Base-by-base conservation (phyloP, 331 rosid species). In the Quercus lobata region DNA sequence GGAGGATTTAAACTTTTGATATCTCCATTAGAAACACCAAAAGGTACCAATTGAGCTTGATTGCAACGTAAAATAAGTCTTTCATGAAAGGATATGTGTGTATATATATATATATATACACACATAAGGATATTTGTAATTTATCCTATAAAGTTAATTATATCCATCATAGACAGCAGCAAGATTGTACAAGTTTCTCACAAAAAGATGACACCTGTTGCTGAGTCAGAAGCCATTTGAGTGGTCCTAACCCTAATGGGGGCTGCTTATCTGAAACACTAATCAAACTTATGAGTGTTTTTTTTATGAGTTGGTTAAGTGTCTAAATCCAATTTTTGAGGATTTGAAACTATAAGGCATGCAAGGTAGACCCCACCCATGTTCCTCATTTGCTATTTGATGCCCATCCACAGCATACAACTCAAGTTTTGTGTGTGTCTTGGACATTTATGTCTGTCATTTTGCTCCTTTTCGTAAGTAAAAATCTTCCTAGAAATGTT, bases 221-320 rank as follows among this genome's bases (percentile, higher is more conserved):
- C 18, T 44, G 83, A 71, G 53, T 83, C 68, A 75, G 41, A 74
- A 54, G 16, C 57, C 71, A 79, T n/a, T 53, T 58, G n/a, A 44
- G 86, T 83, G 86, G 81, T 79, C 83, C 78, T 34, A 55, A 17
- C 41, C 62, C 72, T 56, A 71, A 16, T 74, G 76, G 44, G 58
- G 62, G 15, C 19, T 57, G 18, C 56, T 79, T 55, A 83, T 79
- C 66, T 61, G 69, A 11, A 74, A 74, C 76, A 75, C 61, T 71
- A 55, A 76, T 55, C 57, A 62, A 70, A 71, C 76, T 83, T 71
- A 79, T 71, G 75, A 75, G 74, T 79, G 49, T 41, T 41, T 41
- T 41, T 41, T 41, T 41, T 41, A 41, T 41, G 75, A 76, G 74
- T 79, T 63, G 44, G 87, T 83, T 83, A 41, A 75, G 76, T 79